Conservation (phyloP, 257 asterid species). For the Lantana camara region DNA sequence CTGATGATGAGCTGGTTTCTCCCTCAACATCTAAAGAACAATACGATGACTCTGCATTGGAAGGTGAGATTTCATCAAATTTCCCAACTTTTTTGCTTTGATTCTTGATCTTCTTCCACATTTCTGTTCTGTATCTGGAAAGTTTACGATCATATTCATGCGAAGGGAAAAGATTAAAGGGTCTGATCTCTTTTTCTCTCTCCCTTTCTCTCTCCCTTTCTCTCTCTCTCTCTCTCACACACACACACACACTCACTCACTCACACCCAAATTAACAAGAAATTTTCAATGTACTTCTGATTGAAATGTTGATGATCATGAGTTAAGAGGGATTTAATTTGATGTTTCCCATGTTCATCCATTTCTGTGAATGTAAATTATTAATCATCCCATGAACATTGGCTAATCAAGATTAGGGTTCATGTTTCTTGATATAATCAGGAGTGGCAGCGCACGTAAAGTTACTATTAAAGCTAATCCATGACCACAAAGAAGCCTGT, state of each 20-base stretch:
- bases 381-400: not conserved
- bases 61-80: conserved; percentile 43
- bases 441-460: conserved; percentile 83
- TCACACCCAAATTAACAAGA: too few relatives aligned
- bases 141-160: too few relatives aligned
- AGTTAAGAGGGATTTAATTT: not conserved
- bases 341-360: not conserved
- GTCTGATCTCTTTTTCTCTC: too few relatives aligned
- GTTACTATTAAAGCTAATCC: conserved; percentile 65
- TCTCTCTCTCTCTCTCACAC: too few relatives aligned
- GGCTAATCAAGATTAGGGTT: not conserved
- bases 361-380: not conserved
- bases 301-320: too few relatives aligned
- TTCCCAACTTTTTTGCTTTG: not conserved
- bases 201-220: too few relatives aligned
- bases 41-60: conserved; percentile 61
- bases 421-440: conserved; percentile 23
- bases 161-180: not conserved
- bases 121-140: not conserved
- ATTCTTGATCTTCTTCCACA: not conserved
- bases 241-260: too few relatives aligned
- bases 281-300: too few relatives aligned
- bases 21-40: conserved; percentile 34
- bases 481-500: conserved; percentile 76
- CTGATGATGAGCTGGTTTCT: conserved; percentile 30